Base-by-base conservation (phyloP, 805 yeast genomes). In the Clavispora phyllophila region DNA sequence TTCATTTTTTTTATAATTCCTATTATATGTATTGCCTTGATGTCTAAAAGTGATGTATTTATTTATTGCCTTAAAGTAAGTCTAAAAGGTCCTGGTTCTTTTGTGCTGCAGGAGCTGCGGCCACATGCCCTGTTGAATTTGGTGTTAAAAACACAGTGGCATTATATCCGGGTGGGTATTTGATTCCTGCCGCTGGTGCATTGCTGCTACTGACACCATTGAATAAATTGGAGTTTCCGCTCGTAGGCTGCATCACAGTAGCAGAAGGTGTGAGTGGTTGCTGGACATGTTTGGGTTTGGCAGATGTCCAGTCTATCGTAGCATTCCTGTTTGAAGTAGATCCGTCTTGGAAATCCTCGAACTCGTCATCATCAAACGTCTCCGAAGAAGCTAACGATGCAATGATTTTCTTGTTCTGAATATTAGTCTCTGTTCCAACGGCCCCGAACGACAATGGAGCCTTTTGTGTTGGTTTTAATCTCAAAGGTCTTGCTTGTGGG, bases 91-190 rank as follows among this genome's bases (percentile, higher is more conserved):
- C 51, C 6, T 28, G 33, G 22, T 37, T 26, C 17, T 17, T 22
- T 25, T 24, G 34, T 22, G 37, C 31, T 25, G 39, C n/a, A n/a
- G n/a, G 28, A 18, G 36, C 28, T 28, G 37, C 10, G 3, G 39
- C 34, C 2, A 26, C 35, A 43, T 39, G 14, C 18, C 49, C 42
- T 7, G 48, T 44, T 32, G 52, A 49, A 34, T 44, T 50, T 2
- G 68, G 68, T 4, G 64, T 55, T 36, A 63, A 50, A 9, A 61
- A 56, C 48, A 57, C 35, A 27, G 49, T 45, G 5, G 63, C 48
- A 36, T 56, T 48, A 41, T 61, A 65, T 2, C 70, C 70, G 0
- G 70, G 70, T 1, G 70, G 70, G 29, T 50, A 57, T 22, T 37
- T 37, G 15, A 27, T 15, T 15, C 18, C 19, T 2, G n/a, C 22